A percentile compares a stretch with the other conserved stretches of the same genome.
phyloP scores from a whole-genome alignment of 768 basidiomycete genomes.

The Russula lepida region DNA sequence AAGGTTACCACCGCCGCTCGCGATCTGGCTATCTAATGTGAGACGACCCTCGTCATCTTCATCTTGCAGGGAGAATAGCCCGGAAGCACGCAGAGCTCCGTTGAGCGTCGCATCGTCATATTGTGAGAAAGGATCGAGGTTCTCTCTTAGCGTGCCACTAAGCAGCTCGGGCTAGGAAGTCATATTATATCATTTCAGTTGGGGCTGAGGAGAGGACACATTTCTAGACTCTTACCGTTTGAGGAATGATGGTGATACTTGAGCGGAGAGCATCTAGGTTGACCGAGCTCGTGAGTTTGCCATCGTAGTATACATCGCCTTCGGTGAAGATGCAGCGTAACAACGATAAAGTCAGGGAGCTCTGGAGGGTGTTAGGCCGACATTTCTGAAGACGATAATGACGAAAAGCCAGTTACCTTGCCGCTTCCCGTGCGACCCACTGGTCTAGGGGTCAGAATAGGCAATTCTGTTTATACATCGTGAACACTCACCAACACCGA shows the following conservation, averaged over 20 bases:
- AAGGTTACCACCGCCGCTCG: slow-evolving; percentile 39
- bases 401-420: slow-evolving; percentile 26
- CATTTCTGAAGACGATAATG: slow-evolving; percentile 7
- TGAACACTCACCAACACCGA: slow-evolving; percentile 41
- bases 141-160: slow-evolving; percentile 47
- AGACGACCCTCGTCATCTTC: slow-evolving; percentile 32
- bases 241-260: slow-evolving; percentile 53
- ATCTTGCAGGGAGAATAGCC: slow-evolving; percentile 35
- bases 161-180: slow-evolving; percentile 38
- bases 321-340: slow-evolving; percentile 47
- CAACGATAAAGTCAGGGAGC: slow-evolving; percentile 44
- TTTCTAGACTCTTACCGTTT: slow-evolving; percentile 32
- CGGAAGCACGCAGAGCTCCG: slow-evolving; percentile 40
- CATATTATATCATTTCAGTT: slow-evolving; percentile 7
- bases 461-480: background rate
- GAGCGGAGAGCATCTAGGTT: slow-evolving; percentile 47
- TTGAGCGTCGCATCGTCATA: slow-evolving; percentile 47
- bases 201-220: background rate
- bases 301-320: slow-evolving; percentile 47
- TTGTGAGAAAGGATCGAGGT: slow-evolving; percentile 52
- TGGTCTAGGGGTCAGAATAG: slow-evolving; percentile 18
- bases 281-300: slow-evolving; percentile 35
- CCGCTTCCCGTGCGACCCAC: slow-evolving; percentile 56
- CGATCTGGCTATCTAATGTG: slow-evolving; percentile 38
- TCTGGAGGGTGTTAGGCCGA: slow-evolving; percentile 24